Base-by-base conservation (phyloP, 805 yeast species). In the Starmera dryadoides region DNA sequence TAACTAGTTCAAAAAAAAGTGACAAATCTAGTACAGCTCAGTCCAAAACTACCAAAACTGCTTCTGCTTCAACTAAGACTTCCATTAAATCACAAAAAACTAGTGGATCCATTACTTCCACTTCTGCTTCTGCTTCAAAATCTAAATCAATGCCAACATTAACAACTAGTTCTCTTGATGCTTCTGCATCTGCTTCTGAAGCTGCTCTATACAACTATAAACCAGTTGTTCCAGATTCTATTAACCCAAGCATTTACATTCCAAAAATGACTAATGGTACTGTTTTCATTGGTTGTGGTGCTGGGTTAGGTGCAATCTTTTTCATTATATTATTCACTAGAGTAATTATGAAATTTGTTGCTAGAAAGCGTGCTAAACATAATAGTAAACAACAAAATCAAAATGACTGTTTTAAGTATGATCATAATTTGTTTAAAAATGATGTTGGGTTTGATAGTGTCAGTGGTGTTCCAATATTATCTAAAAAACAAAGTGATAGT, bases 281-380 rank as follows among this genome's bases (percentile, higher is more conserved):
- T 2, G 86, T 84, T 4, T 86, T 84, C 60, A 83, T 86, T 34
- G 82, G 82, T 0, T 79, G 84, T 42, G 95, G 93, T 3, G 68
- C 79, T 20, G 71, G 78, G 29, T 66, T 85, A 14, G 86, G 80
- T 0, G 73, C 76, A 25, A 57, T 59, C 3, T 36, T 56, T 3
- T 29, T 58, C 4, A 33, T 45, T 3, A 18, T 55, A 4, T 37
- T 58, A 3, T 44, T 66, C 44, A 34, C 50, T 5, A 35, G 56
- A 7, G 23, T 54, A 4, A 41, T 53, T 6, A 23, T 52, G n/a
- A 49, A 50, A 29, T 56, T 56, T 15, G 45, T 38, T 15, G 53
- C 60, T 12, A 49, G 53, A 14, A 57, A 55, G 37, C 47, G 48
- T 15, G 63, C 62, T 11, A 50, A 56, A 39, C 41, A 47, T 16